These are phyloP conservation scores for Colletotrichum horii DNA, from an alignment of 2,329 filamentous ascomycete species.

Conservation along the genomic window DNA sequence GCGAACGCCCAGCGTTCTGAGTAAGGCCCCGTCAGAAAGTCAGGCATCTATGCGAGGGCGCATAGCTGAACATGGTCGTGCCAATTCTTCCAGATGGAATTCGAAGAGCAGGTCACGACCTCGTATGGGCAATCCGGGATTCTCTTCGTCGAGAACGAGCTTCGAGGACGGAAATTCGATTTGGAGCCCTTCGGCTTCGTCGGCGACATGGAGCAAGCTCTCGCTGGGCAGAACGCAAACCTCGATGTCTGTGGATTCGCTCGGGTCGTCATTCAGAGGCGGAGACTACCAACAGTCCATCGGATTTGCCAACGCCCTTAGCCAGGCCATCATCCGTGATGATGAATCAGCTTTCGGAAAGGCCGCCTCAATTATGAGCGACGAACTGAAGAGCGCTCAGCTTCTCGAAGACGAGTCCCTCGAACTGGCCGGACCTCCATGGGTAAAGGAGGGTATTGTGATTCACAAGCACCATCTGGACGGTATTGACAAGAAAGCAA, in stretches of 20 bases:
- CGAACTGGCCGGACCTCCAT: conserved; percentile 91
- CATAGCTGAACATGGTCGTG: conserved; percentile 61
- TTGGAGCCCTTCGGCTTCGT: conserved; percentile 84
- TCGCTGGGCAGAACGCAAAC: conserved; percentile 90
- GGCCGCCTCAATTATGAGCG: conserved; percentile 59
- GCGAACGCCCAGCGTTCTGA: conserved; percentile 87
- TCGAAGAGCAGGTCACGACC: conserved; percentile 86
- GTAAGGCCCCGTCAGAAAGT: conserved; percentile 89
- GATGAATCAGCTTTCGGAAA: conserved; percentile 64
- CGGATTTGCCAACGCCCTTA: conserved; percentile 94
- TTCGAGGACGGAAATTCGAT: conserved; percentile 89
- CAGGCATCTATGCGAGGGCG: conserved; percentile 74
- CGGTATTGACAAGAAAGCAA: conserved; percentile 86
- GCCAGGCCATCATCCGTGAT: conserved; percentile 94
- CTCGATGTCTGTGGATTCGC: conserved; percentile 90
- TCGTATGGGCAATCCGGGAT: conserved; percentile 74
- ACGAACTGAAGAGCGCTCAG: conserved; percentile 63
- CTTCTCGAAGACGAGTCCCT: conserved; percentile 92
- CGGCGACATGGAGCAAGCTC: conserved; percentile 95
- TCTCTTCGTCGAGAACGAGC: conserved; percentile 91
- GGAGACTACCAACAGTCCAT: conserved; percentile 95
- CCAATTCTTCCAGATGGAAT: conserved; percentile 72
- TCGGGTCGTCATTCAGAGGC: conserved; percentile 76
- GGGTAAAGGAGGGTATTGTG: conserved; percentile 95
- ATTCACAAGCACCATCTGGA: conserved; percentile 98